These are phyloP conservation scores for Venturia nashicola DNA, from an alignment of 2,329 filamentous ascomycete species.

Conservation along the genomic window DNA sequence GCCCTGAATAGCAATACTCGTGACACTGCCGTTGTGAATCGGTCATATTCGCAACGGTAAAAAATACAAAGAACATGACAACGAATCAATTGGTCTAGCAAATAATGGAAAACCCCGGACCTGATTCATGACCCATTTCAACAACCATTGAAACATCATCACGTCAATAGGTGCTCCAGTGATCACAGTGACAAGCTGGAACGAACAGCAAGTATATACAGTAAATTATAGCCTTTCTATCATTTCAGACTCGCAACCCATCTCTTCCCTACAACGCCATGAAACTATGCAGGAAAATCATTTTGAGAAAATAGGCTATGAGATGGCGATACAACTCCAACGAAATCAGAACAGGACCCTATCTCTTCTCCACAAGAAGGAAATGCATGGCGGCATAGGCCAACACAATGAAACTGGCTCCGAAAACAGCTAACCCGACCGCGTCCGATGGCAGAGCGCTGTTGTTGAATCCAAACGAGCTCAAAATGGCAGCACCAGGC, in stretches of 20 bases:
- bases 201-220: neutral
- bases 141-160: too few species aligned
- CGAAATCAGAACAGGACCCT: conserved; percentile 15
- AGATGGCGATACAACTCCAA: neutral
- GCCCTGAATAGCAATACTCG: too few species aligned
- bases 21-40: too few species aligned
- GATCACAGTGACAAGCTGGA: too few species aligned
- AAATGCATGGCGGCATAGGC: conserved; percentile 92
- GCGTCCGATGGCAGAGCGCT: conserved; percentile 77
- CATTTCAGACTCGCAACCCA: neutral
- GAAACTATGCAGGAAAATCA: neutral
- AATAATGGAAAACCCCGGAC: too few species aligned
- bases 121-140: too few species aligned
- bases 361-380: conserved; percentile 79
- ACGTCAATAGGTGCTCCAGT: too few species aligned
- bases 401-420: conserved; percentile 68
- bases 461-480: conserved; percentile 89
- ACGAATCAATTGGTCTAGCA: too few species aligned
- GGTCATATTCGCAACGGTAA: too few species aligned
- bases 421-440: conserved; percentile 69
- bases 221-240: neutral
- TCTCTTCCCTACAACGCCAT: neutral
- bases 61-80: too few species aligned
- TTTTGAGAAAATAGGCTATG: neutral
- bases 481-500: conserved; percentile 84